Base-by-base conservation (phyloP, 2,329 filamentous ascomycete genomes). In the Penicillium sp. region DNA sequence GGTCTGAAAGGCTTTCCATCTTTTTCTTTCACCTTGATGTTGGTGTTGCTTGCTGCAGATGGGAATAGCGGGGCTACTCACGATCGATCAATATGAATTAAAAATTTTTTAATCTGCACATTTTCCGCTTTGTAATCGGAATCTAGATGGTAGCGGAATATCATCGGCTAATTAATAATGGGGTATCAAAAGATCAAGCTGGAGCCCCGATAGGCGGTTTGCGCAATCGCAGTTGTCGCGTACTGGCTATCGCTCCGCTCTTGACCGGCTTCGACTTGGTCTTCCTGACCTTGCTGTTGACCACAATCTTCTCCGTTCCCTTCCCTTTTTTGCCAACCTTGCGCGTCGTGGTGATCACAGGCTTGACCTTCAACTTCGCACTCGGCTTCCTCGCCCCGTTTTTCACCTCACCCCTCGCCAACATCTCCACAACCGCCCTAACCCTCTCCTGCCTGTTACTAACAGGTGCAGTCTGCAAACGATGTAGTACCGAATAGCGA, bases 1-100 rank as follows among this genome's bases (percentile, higher is more conserved):
- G 86, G 90, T 93, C 91, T 95, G 91, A 94, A 91, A 91, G 91
- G 84, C 83, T 71, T 67, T 78, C 35, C 35, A 26, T 74, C 65
- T 65, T 49, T 69, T 73, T 65, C 72, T 69, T 87, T 86, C 83
- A 79, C 85, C 86, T 71, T 71, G 15, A 69, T 69, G 67, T 64
- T 54, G 61, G 64, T 61, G 61, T 35, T 58, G 11, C 19, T 21
- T 44, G 35, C 4, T 53, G 23, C 7, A 11, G 38, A 52, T 48
- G 7, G 23, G 8, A 48, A 15, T 48, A 15, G 46, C 29, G 29
- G 46, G 46, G 19, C 5, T 48, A 23, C 9, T 26, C 21, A 5
- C 3, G 11, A 23, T 48, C n/a, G 23, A 48, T 48, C n/a, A 7
- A 21, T n/a, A 21, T 23, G 11, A 13, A 21, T 23, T n/a, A 35